Base-by-base conservation (phyloP, 148 eudicot species). In the Cornus kousa region DNA sequence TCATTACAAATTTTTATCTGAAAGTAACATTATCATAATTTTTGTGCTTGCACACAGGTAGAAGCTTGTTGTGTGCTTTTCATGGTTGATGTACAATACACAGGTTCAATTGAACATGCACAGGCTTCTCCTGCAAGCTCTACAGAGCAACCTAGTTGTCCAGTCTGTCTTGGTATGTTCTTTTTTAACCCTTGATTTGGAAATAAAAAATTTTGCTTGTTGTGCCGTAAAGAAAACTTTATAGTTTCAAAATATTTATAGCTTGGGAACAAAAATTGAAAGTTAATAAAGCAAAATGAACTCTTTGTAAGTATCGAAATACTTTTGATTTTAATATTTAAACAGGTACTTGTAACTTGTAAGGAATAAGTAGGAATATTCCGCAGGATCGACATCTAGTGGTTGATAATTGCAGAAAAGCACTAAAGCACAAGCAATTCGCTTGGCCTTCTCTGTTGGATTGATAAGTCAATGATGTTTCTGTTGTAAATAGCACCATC, bases 141-240 rank as follows among this genome's bases (percentile, higher is more conserved):
- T 60, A 74, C 83, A 14, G 98, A 96, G 85, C 97, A 92, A 87
- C 90, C 97, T 39, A 80, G 92, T 13, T 96, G 99, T 87, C 91
- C 97, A 65, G 99, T 96, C 76, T 93, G 98, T 82, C 91, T 93
- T 75, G 99, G 99, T 93, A 83, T 72, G 83, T 81, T 60, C 57
- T 68, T 57, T 78, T 19, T 80, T 67, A 35, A 35, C 37, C 31
- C 32, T 43, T 48, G 14, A 5, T 39, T 67, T 35, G 37, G 37
- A 35, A 2, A 35, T 35, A 2, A 35, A 46, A 2, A 8, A 14
- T 28, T 2, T 46, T 31, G 23, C 4, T 77, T 67, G 22, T 67
- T 43, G 8, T 11, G 24, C 17, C 5, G 1, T 43, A 7, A 43
- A 43, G 48, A 43, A 43, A 43, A 43, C 8, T 43, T 4, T 43